These are phyloP conservation scores for Priceomyces haplophilus DNA, from an alignment of 805 yeast species.

Conservation along the genomic window DNA sequence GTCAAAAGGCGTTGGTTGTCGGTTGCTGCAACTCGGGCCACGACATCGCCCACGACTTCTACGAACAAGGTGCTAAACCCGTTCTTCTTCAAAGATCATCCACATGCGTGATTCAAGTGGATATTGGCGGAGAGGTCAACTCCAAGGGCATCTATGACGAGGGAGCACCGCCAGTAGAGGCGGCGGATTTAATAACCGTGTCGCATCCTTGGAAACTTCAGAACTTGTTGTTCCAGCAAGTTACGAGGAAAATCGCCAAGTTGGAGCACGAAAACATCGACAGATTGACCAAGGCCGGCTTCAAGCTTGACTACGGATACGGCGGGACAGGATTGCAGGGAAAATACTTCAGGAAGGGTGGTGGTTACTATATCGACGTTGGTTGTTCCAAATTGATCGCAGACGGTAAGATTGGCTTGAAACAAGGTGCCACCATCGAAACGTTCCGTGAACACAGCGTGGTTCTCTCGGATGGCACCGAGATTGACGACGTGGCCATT, in stretches of 20 bases:
- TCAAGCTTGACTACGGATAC: constrained; percentile 40
- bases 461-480: constrained; percentile 37
- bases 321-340: constrained; percentile 44
- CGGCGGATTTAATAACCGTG: no score
- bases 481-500: no score
- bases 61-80: no score
- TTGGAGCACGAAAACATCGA: constrained; percentile 30
- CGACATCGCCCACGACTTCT: no score
- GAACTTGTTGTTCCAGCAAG: constrained; percentile 44
- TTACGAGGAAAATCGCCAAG: constrained; percentile 27
- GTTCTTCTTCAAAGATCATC: no score
- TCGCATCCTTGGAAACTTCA: no score
- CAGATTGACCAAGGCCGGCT: constrained; percentile 33
- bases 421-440: constrained; percentile 30
- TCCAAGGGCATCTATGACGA: no score
- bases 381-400: constrained; percentile 41
- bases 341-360: constrained; percentile 39
- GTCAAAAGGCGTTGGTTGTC: no score
- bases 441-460: constrained; percentile 37
- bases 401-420: constrained; percentile 37
- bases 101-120: no score
- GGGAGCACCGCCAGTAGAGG: no score
- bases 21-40: no score
- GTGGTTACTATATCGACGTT: constrained; percentile 47
- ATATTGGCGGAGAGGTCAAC: no score